Conservation (phyloP, 129 eudicot genomes). For the Helichrysum umbraculigerum region DNA sequence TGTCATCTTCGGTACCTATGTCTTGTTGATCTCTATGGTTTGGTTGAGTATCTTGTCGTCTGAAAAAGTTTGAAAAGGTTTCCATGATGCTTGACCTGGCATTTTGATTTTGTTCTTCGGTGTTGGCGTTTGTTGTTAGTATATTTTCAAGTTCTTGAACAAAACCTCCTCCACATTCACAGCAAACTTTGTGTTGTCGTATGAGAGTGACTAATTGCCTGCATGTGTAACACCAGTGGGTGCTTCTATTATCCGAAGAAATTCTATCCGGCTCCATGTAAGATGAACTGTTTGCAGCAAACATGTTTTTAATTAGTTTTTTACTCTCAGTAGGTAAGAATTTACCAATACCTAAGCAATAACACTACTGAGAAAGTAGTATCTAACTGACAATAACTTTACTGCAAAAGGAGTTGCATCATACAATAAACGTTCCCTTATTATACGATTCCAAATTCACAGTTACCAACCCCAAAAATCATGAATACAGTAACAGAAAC, state of each 20-base stretch:
- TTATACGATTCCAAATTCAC: not conserved
- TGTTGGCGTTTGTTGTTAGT: slow-evolving; percentile 30
- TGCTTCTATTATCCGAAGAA: slow-evolving; percentile 43
- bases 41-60: slow-evolving; percentile 45
- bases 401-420: not conserved
- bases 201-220: slow-evolving; percentile 52
- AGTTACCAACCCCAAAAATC: not conserved
- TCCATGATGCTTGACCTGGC: slow-evolving; percentile 63
- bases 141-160: slow-evolving; percentile 67
- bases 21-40: slow-evolving; percentile 42
- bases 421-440: not conserved
- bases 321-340: not conserved
- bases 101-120: slow-evolving; percentile 32
- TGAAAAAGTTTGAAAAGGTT: slow-evolving; percentile 58
- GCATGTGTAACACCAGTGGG: slow-evolving; percentile 85
- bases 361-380: not conserved
- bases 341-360: not conserved
- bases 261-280: slow-evolving; percentile 31
- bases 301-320: not conserved
- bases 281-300: slow-evolving; percentile 26
- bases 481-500: not conserved
- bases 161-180: slow-evolving; percentile 62
- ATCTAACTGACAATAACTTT: not conserved
- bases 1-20: slow-evolving; percentile 33
- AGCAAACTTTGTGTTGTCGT: slow-evolving; percentile 44